phyloP scores from a whole-genome alignment of 73 alveolate species.

The Tetrahymena elliotti region DNA sequence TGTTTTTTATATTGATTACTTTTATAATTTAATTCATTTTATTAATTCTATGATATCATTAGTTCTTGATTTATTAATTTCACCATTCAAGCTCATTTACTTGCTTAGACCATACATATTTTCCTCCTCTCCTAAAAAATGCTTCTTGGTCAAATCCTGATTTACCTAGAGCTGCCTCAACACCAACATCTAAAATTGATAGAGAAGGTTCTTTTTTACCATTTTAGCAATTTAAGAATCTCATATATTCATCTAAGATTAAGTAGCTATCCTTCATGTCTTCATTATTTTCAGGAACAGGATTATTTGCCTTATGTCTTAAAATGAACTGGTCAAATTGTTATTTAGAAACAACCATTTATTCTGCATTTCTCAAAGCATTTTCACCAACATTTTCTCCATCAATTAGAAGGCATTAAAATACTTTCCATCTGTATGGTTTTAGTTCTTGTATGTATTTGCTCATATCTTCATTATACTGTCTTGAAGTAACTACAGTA shows the following conservation, averaged over 20 bases:
- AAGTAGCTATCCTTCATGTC: conserved; percentile 51
- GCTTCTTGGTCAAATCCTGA: conserved; percentile 45
- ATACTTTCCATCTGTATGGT: conserved; percentile 61
- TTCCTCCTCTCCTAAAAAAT: conserved; percentile 55
- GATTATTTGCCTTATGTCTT: conserved; percentile 48
- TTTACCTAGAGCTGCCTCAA: conserved; percentile 42
- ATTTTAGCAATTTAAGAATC: conserved; percentile 51
- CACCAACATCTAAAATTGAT: conserved; percentile 47
- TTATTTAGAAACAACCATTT: conserved; percentile 45
- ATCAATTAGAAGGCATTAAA: conserved; percentile 52
- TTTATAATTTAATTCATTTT: no score
- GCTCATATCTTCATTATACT: conserved; percentile 55
- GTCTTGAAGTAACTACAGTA: conserved; percentile 50
- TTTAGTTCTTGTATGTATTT: conserved; percentile 40
- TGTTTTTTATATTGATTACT: no score
- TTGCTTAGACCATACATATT: conserved; percentile 17
- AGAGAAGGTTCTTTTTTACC: conserved; percentile 45
- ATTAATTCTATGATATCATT: not conserved
- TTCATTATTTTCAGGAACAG: conserved; percentile 46
- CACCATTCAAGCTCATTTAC: not conserved
- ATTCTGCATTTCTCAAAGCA: not conserved
- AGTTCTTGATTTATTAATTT: no score
- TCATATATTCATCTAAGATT: conserved; percentile 50
- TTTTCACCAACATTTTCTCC: conserved; percentile 62
- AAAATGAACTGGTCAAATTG: conserved; percentile 41